Evolutionary conservation across 768 basidiomycete genomes (phyloP).

Genomic region (Rhizopogon rudus): DNA sequence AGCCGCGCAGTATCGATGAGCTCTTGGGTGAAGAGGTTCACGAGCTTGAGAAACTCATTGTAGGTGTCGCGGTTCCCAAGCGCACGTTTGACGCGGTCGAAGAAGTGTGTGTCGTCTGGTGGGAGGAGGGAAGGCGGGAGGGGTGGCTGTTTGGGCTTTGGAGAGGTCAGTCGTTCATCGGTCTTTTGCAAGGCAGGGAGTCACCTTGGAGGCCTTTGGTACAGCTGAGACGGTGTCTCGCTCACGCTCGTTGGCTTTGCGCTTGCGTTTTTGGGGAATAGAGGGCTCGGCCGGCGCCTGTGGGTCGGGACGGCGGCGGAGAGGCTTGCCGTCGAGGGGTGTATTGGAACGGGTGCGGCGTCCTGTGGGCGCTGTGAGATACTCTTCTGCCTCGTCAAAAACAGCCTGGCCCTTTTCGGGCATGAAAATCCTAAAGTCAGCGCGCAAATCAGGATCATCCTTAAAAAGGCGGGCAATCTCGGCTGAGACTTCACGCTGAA

Average conservation of each 20-base stretch:
- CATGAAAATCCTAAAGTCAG: slow-evolving; percentile 74
- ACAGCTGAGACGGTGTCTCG: slow-evolving; percentile 13
- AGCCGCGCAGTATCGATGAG: slow-evolving; percentile 85
- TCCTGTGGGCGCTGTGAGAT: slow-evolving; percentile 17
- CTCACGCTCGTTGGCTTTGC: slow-evolving; percentile 47
- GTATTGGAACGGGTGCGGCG: slow-evolving; percentile 33
- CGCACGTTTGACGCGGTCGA: slow-evolving; percentile 80
- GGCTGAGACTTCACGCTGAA: slow-evolving; percentile 62
- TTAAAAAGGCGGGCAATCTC: slow-evolving; percentile 69
- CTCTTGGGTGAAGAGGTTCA: slow-evolving; percentile 93
- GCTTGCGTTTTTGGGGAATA: slow-evolving; percentile 66
- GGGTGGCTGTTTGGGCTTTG: slow-evolving; percentile 17
- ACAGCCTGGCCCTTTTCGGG: slow-evolving; percentile 51
- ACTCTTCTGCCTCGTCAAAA: slow-evolving; percentile 39
- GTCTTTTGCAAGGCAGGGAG: neutral
- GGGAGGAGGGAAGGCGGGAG: slow-evolving; percentile 14
- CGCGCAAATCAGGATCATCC: slow-evolving; percentile 67
- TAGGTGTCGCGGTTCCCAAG: slow-evolving; percentile 73
- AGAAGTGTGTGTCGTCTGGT: slow-evolving; percentile 74
- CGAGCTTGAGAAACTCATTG: slow-evolving; percentile 92
- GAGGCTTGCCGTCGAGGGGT: slow-evolving; percentile 28
- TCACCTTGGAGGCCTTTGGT: neutral
- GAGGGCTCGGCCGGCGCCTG: slow-evolving; percentile 31
- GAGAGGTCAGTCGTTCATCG: neutral
- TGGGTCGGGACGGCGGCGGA: slow-evolving; percentile 42